phyloP scores from a whole-genome alignment of 116 monocot genomes.

The Posidonia oceanica region DNA sequence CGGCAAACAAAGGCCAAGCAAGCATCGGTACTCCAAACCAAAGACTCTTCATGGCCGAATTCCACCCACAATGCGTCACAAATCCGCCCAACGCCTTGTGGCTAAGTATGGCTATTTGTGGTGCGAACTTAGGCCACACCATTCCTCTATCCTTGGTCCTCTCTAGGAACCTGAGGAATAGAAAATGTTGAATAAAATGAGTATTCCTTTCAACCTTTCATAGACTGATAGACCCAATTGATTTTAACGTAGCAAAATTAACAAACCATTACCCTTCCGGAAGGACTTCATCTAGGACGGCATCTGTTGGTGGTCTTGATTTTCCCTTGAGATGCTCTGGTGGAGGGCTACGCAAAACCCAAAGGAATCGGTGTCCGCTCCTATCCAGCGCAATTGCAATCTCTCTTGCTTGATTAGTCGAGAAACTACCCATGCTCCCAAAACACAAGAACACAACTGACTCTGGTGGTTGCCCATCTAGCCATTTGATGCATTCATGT shows the following conservation, averaged over 20 bases:
- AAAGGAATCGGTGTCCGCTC: conserved; percentile 32
- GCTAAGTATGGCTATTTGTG: background rate
- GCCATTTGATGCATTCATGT: conserved; percentile 43
- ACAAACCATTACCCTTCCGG: background rate
- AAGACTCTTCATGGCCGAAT: conserved; percentile 14
- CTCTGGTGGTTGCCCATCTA: conserved; percentile 27
- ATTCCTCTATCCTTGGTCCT: conserved; percentile 4
- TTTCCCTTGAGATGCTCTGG: background rate
- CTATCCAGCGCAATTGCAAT: conserved; percentile 23
- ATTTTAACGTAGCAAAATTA: background rate
- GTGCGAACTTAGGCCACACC: conserved; percentile 6
- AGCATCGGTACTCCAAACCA: conserved; percentile 37
- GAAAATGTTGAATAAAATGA: background rate
- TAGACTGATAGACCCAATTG: background rate
- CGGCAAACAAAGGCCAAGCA: conserved; percentile 16
- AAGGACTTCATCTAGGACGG: background rate
- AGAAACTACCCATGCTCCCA: conserved; percentile 35
- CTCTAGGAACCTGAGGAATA: background rate
- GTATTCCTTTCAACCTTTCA: background rate
- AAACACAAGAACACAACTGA: conserved; percentile 57
- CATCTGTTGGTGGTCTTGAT: conserved; percentile 1
- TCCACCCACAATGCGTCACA: conserved; percentile 29
- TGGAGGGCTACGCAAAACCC: conserved; percentile 14
- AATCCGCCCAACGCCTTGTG: conserved; percentile 6
- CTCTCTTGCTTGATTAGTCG: conserved; percentile 12